Percentiles rank a stretch among this genome's conserved stretches.
Conservation (phyloP, 2,329 filamentous ascomycete species). For the Verticillium zaregamsianum region DNA sequence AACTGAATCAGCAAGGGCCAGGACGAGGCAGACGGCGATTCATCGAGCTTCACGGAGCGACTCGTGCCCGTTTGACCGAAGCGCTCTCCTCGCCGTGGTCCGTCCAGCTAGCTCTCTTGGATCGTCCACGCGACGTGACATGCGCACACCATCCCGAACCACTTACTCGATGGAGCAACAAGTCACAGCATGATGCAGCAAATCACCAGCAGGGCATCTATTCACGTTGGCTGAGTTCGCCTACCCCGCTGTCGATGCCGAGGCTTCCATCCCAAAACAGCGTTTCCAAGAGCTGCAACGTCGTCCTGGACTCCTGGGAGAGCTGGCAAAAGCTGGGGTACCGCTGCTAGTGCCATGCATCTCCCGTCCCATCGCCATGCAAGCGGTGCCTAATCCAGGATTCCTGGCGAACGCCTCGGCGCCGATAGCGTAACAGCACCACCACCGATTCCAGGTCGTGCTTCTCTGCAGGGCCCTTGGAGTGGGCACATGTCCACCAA, state of each 20-base stretch:
- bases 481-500: slow-evolving; percentile 2
- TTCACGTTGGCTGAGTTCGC: not conserved
- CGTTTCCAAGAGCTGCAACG: not conserved
- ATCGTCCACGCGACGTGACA: not conserved
- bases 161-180: not conserved
- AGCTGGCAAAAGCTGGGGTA: not conserved
- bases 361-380: not conserved
- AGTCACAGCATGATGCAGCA: not conserved
- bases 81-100: not conserved
- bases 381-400: not conserved
- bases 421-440: not conserved
- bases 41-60: not conserved
- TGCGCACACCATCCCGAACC: not conserved
- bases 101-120: not conserved
- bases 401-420: not conserved
- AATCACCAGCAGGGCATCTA: not conserved
- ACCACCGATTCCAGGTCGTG: not conserved
- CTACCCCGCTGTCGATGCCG: not conserved
- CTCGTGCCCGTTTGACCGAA: not conserved
- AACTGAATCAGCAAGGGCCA: not conserved
- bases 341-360: not conserved
- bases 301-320: not conserved
- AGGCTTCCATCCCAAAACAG: not conserved
- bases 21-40: not conserved
- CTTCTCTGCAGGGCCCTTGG: not conserved